Evolutionary conservation across 2,329 filamentous ascomycete species (phyloP).

Genomic region (Botrytis squamosa): DNA sequence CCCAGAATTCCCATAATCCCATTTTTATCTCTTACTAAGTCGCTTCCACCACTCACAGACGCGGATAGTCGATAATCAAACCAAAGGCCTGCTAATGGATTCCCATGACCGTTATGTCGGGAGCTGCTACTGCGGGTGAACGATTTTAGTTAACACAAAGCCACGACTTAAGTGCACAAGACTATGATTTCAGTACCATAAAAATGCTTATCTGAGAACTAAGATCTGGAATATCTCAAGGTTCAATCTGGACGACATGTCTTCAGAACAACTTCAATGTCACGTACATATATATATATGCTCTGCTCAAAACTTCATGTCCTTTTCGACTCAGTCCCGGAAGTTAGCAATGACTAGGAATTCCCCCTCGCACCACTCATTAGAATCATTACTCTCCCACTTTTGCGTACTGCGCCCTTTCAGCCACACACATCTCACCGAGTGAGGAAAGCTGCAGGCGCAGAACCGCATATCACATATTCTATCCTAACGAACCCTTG

Average conservation of each 20-base stretch:
- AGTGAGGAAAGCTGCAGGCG: conserved; percentile 21
- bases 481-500: conserved; percentile 13
- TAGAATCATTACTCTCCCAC: conserved; percentile 9
- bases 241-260: conserved; percentile 20
- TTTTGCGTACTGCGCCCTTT: conserved; percentile 15
- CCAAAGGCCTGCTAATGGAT: conserved; percentile 18
- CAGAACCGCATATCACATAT: conserved; percentile 19
- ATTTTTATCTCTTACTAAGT: conserved; percentile 15
- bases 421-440: conserved; percentile 23
- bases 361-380: neutral
- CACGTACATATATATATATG: neutral
- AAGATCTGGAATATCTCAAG: conserved; percentile 20
- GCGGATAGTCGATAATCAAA: neutral
- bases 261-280: neutral
- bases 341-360: neutral
- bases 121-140: conserved; percentile 23
- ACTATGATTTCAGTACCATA: conserved; percentile 17
- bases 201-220: conserved; percentile 20
- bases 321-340: neutral
- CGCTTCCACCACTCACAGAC: conserved; percentile 17
- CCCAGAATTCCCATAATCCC: conserved; percentile 14
- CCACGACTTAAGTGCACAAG: conserved; percentile 20
- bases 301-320: neutral
- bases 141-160: conserved; percentile 21
- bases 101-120: conserved; percentile 23